These are phyloP conservation scores for Lignosus rhinocerotis DNA, from an alignment of 1,284 basidiomycete genomes.

Conservation along the genomic window DNA sequence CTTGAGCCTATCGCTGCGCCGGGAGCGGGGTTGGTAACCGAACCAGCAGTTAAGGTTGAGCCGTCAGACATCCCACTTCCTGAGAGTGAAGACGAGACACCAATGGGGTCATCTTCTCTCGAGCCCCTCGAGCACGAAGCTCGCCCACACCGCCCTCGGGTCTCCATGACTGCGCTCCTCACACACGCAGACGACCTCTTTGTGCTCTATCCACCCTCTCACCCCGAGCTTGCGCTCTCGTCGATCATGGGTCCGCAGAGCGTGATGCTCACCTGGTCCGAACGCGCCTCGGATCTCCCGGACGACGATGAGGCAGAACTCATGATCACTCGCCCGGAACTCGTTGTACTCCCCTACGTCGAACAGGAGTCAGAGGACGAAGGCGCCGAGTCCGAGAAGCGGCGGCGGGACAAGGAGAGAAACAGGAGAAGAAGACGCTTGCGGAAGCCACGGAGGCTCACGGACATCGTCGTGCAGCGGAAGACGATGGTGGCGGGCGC, in stretches of 20 bases:
- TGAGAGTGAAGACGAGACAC: neutral
- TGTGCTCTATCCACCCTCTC: conserved; percentile 44
- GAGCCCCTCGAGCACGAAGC: conserved; percentile 6
- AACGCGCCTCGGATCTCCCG: conserved; percentile 40
- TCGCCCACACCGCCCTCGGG: conserved; percentile 24
- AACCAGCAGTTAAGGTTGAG: conserved; percentile 1
- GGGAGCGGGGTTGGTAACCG: neutral
- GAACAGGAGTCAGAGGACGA: conserved; percentile 34
- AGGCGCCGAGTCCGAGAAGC: conserved; percentile 25
- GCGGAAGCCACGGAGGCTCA: conserved; percentile 30
- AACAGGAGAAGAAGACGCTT: conserved; percentile 27
- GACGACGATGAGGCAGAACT: conserved; percentile 60
- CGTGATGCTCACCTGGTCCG: conserved; percentile 60
- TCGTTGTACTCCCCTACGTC: conserved; percentile 51
- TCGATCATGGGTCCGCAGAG: conserved; percentile 73
- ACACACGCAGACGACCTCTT: conserved; percentile 46
- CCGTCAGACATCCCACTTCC: neutral
- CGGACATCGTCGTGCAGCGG: conserved; percentile 19
- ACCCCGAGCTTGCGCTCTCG: conserved; percentile 49
- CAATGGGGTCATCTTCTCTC: neutral
- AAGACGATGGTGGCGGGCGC: conserved; percentile 54
- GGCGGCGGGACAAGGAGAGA: conserved; percentile 22
- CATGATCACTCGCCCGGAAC: conserved; percentile 55
- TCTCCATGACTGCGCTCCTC: conserved; percentile 45
- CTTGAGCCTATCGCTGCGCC: neutral